Evolutionary conservation across 1,284 basidiomycete genomes (phyloP).

Genomic region (Coniferiporia sulphurascens): DNA sequence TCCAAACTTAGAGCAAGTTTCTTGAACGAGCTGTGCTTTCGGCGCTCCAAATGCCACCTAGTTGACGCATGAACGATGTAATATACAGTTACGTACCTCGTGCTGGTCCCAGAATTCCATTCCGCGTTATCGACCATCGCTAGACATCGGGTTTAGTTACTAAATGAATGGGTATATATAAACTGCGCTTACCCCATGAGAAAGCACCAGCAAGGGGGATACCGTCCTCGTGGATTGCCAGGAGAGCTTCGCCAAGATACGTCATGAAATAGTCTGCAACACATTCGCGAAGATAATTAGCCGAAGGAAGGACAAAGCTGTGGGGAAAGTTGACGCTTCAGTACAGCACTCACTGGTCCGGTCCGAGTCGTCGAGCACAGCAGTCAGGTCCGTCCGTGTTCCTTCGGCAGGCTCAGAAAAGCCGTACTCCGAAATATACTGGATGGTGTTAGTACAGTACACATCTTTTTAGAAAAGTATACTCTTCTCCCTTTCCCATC

Average conservation of each 20-base stretch:
- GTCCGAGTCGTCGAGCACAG: constrained; percentile 40
- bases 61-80: not conserved
- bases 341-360: constrained; percentile 34
- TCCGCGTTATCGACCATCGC: constrained; percentile 45
- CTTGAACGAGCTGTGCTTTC: no score
- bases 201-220: constrained; percentile 39
- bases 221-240: constrained; percentile 40
- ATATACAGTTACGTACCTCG: constrained; percentile 25
- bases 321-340: not conserved
- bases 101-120: constrained; percentile 36
- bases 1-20: not conserved
- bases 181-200: constrained; percentile 34
- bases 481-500: not conserved
- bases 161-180: constrained; percentile 12
- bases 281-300: not conserved
- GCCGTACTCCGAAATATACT: constrained; percentile 45
- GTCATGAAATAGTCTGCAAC: constrained; percentile 39
- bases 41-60: not conserved
- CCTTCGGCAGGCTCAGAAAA: constrained; percentile 40
- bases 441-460: no score
- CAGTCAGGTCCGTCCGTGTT: constrained; percentile 35
- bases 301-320: not conserved
- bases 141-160: constrained; percentile 19
- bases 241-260: constrained; percentile 38
- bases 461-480: no score